Conservation (phyloP, 1,284 basidiomycete genomes). For the Pseudozyma sp. region DNA sequence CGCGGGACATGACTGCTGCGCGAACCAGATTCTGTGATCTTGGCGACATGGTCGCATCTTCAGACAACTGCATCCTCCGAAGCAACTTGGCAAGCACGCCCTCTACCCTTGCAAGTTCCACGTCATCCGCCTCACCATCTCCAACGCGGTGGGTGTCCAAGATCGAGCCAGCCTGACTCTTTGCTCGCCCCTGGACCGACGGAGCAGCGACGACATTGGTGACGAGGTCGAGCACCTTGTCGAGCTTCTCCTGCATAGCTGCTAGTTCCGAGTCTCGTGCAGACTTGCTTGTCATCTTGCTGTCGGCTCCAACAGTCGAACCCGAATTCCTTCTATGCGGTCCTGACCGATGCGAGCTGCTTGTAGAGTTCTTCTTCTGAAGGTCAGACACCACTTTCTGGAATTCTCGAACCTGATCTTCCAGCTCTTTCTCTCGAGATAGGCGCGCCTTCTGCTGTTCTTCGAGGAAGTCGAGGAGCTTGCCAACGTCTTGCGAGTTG, state of each 20-base stretch:
- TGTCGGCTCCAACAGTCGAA: conserved; percentile 21
- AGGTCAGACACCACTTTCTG: conserved; percentile 49
- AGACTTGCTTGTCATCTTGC: conserved; percentile 20
- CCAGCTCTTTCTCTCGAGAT: conserved; percentile 46
- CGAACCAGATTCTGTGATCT: conserved; percentile 27
- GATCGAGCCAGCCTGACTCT: conserved; percentile 25
- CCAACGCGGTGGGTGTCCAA: conserved; percentile 7
- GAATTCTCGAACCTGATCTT: conserved; percentile 53
- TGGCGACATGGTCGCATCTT: conserved; percentile 31
- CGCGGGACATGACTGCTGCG: conserved; percentile 19
- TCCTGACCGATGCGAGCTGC: conserved; percentile 20
- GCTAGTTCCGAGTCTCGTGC: conserved; percentile 44
- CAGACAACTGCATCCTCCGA: conserved; percentile 38
- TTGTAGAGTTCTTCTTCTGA: conserved; percentile 39
- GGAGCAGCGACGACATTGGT: conserved; percentile 43
- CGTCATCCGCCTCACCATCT: conserved; percentile 14
- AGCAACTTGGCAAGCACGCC: conserved; percentile 42
- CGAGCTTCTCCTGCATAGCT: conserved; percentile 60
- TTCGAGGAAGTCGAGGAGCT: conserved; percentile 55
- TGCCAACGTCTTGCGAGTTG: conserved; percentile 51
- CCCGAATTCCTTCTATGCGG: conserved; percentile 16
- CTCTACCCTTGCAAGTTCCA: conserved; percentile 45
- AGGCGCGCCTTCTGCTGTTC: conserved; percentile 45
- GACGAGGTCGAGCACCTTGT: conserved; percentile 55
- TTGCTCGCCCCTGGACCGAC: conserved; percentile 19